Percentiles rank a stretch among this genome's conserved stretches.
These are phyloP conservation scores for Diatrype stigma DNA, from an alignment of 2,329 filamentous ascomycete species.

Conservation along the genomic window DNA sequence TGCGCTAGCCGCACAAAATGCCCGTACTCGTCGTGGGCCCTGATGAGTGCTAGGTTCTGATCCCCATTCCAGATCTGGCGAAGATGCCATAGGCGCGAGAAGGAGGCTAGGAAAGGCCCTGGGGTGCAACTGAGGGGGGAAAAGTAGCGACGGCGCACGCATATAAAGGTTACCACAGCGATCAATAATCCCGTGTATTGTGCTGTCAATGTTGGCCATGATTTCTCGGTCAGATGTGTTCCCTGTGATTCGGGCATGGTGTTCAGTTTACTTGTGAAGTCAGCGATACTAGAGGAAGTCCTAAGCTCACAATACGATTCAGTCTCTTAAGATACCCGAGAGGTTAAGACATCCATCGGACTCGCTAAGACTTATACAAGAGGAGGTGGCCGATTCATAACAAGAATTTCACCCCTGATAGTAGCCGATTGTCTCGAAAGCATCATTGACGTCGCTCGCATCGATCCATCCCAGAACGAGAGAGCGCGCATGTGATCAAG, in stretches of 20 bases:
- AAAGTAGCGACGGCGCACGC: background rate
- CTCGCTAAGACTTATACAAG: too few species aligned
- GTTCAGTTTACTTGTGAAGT: too few species aligned
- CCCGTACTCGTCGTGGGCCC: slow-evolving; percentile 36
- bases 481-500: too few species aligned
- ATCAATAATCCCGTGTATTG: background rate
- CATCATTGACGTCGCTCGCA: too few species aligned
- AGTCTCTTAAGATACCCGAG: too few species aligned
- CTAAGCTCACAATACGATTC: too few species aligned
- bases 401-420: too few species aligned
- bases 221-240: background rate
- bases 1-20: slow-evolving; percentile 38
- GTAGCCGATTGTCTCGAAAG: too few species aligned
- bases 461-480: too few species aligned
- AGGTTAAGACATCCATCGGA: too few species aligned
- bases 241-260: background rate
- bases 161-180: background rate
- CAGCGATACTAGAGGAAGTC: too few species aligned
- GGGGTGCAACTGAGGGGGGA: slow-evolving; percentile 26
- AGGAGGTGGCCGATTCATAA: too few species aligned
- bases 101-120: slow-evolving; percentile 36
- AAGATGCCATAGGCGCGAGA: slow-evolving; percentile 37
- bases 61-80: slow-evolving; percentile 34
- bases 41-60: slow-evolving; percentile 31
- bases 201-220: background rate